Conservation (phyloP, 139 green algal genomes). For the Chlamydomonas sphaeroides region DNA sequence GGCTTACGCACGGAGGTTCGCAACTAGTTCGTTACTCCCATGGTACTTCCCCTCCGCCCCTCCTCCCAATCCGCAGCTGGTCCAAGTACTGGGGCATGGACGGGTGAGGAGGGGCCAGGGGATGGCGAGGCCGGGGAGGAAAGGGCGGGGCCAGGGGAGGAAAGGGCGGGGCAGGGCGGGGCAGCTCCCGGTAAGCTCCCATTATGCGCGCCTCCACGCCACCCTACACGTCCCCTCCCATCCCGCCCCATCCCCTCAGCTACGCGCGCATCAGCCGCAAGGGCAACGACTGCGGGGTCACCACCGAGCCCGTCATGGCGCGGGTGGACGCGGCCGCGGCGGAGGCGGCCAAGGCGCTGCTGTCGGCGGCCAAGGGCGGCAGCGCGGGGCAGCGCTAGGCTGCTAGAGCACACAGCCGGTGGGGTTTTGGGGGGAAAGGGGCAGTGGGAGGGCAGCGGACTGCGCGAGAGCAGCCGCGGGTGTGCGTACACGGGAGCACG, state of each 20-base stretch:
- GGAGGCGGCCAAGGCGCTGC: not conserved
- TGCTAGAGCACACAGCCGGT: too few relatives aligned
- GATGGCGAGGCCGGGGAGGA: too few relatives aligned
- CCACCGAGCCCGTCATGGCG: conserved; percentile 53
- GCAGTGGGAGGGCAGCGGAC: too few relatives aligned
- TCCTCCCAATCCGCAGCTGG: conserved; percentile 40
- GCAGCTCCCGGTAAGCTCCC: too few relatives aligned
- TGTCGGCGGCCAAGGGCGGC: not conserved
- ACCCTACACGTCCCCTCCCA: not conserved
- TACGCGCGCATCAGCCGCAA: conserved; percentile 35
- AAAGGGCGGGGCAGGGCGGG: too few relatives aligned
- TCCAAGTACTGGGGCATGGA: conserved; percentile 53
- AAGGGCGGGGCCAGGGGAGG: too few relatives aligned
- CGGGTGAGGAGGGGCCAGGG: conserved; percentile 30
- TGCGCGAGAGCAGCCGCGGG: too few relatives aligned
- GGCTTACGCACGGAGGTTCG: too few relatives aligned
- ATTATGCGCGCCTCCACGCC: too few relatives aligned
- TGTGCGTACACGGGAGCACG: too few relatives aligned
- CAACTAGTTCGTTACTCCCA: too few relatives aligned
- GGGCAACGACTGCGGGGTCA: conserved; percentile 73
- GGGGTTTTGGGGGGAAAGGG: too few relatives aligned
- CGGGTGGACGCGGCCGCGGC: conserved; percentile 40
- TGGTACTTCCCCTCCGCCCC: not conserved
- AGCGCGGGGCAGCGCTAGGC: not conserved
- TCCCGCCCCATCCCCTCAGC: not conserved